Evolutionary conservation across 805 yeast genomes (phyloP), one percentile per base, ranked within the genome.

Genomic region (Candida schatavii): DNA sequence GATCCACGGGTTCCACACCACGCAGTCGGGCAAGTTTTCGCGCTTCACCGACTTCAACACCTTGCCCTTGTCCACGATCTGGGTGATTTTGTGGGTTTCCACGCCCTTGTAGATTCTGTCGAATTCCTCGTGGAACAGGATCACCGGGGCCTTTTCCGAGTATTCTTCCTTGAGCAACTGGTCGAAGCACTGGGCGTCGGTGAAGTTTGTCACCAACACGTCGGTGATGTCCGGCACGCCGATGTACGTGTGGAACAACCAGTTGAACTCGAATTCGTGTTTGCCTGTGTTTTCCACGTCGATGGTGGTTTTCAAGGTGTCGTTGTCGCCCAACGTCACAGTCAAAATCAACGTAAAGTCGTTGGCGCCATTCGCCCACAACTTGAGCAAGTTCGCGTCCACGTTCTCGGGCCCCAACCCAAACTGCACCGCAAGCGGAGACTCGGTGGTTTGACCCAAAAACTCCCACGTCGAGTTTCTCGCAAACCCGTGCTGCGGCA

Each of bases 1-100:
- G 50, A 78, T 71, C 99, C 98, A 93, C 28, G 99, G 99, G 64
- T 93, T 93, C 99, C 99, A 93, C 42, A 93, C 97, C 37, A 93
- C 98, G 4, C 77, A 70, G 48, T 78, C 82, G 0, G 78, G 81
- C 51, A 87, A 68, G 52, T 83, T 83, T 13, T 66, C 66, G 56
- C 95, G 75, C 41, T 77, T 70, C 27, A 91, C 62, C 32, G 85
- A 81, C 59, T 83, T 84, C 37, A 80, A 61, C 5, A 88, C 90
- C 48, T 79, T 75, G 35, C 91, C 93, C 42, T 75, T 73, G 45
- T 79, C 82, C 37, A 83, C 80, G 40, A 90, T 81, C 56, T 84
- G 88, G 30, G 87, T 67, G 5, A 74, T 47, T 55, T 81, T 82
- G 4, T 65, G 68, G 18, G 67, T 63, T 19, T 75, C 68, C 28